Evolutionary conservation across 1,284 basidiomycete species (phyloP).

Genomic region (Erythrobasidium hasegawianum): DNA sequence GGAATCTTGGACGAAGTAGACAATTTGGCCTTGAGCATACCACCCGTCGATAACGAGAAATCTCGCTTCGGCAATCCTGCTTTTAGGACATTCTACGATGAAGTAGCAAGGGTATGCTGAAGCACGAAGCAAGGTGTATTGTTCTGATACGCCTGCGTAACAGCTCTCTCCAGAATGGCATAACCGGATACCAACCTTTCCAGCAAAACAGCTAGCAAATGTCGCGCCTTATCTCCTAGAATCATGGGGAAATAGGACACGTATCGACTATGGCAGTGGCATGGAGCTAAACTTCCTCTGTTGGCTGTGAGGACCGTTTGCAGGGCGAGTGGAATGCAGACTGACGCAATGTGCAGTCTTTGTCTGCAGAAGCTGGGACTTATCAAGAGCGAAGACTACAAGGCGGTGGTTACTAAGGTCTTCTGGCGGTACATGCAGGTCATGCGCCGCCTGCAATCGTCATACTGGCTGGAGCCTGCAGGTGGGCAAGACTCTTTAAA

Average conservation of each 20-base stretch:
- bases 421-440: constrained; percentile 94
- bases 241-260: constrained; percentile 82
- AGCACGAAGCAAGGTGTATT: background rate
- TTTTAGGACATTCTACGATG: constrained; percentile 86
- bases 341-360: constrained; percentile 55
- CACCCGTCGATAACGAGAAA: constrained; percentile 82
- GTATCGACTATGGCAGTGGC: constrained; percentile 97
- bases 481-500: constrained; percentile 52
- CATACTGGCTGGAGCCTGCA: constrained; percentile 97
- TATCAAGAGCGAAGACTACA: constrained; percentile 64
- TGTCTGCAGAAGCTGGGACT: constrained; percentile 74
- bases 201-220: constrained; percentile 61
- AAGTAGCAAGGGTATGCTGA: constrained; percentile 61
- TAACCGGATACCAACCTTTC: constrained; percentile 58
- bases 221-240: constrained; percentile 77
- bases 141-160: constrained; percentile 40
- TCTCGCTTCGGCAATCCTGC: constrained; percentile 97
- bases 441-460: constrained; percentile 85
- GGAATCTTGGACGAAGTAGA: constrained; percentile 66
- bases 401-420: constrained; percentile 72
- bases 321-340: background rate
- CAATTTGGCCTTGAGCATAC: constrained; percentile 63
- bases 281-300: constrained; percentile 98
- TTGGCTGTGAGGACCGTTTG: constrained; percentile 70
- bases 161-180: constrained; percentile 53